These are phyloP conservation scores for Annulohypoxylon maeteangense DNA, from an alignment of 495 filamentous ascomycete species.

Conservation along the genomic window DNA sequence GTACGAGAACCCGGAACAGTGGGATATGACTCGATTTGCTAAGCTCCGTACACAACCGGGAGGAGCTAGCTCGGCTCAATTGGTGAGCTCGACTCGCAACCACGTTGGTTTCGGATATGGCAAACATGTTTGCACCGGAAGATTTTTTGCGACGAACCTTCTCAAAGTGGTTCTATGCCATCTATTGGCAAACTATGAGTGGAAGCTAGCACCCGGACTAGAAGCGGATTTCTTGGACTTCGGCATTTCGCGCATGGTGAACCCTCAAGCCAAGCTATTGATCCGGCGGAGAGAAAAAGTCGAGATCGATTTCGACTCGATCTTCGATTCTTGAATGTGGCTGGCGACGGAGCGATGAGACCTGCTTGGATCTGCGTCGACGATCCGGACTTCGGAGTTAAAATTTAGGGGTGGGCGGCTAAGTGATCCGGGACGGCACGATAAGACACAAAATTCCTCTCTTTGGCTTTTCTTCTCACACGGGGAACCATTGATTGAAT, in stretches of 20 bases:
- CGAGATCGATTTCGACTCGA: slow-evolving; percentile 18
- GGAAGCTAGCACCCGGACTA: slow-evolving; percentile 38
- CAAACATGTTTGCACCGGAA: slow-evolving; percentile 53
- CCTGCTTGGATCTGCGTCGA: not conserved
- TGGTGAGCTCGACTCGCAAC: slow-evolving; percentile 56
- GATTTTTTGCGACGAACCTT: slow-evolving; percentile 56
- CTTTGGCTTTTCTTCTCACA: not conserved
- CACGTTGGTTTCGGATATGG: slow-evolving; percentile 56
- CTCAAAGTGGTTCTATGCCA: slow-evolving; percentile 55
- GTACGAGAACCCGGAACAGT: slow-evolving; percentile 57
- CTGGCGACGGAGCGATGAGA: not conserved
- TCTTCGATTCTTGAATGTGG: not conserved
- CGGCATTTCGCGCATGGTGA: not conserved
- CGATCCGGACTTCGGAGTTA: not conserved
- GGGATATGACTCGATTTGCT: slow-evolving; percentile 61
- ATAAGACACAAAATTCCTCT: not conserved
- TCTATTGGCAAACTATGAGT: slow-evolving; percentile 57
- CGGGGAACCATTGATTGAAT: not conserved
- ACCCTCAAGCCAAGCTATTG: slow-evolving; percentile 14
- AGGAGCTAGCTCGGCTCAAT: slow-evolving; percentile 55
- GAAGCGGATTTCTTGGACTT: not conserved
- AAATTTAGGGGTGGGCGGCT: not conserved
- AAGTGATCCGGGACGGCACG: not conserved
- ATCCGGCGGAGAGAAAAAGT: slow-evolving; percentile 20
- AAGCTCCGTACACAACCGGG: slow-evolving; percentile 52